Conservation (phyloP, 257 asterid species). For the Nicotiana attenuata region DNA sequence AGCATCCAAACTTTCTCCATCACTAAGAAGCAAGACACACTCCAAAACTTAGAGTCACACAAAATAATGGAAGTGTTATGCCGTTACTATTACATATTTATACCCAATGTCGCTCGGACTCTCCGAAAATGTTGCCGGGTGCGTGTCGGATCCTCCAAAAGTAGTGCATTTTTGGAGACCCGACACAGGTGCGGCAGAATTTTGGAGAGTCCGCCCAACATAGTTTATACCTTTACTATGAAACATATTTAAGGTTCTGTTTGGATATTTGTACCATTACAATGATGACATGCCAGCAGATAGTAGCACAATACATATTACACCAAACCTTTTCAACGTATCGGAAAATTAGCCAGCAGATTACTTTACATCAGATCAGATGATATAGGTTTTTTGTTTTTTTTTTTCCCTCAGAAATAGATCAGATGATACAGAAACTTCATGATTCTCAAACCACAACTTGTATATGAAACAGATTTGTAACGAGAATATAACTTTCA, state of each 20-base stretch:
- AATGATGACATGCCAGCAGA: neutral
- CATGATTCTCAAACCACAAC: neutral
- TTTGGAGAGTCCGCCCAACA: too few species aligned
- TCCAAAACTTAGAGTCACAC: slow-evolving; percentile 1
- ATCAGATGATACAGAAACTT: too few species aligned
- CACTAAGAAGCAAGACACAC: slow-evolving; percentile 41
- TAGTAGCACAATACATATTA: neutral
- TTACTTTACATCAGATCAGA: neutral
- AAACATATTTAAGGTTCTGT: neutral
- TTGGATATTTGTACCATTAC: neutral
- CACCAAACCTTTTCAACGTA: neutral
- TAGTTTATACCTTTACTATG: neutral
- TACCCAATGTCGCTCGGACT: too few species aligned
- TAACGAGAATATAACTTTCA: neutral
- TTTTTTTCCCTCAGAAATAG: too few species aligned
- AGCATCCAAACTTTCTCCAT: slow-evolving; percentile 73
- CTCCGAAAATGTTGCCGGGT: too few species aligned
- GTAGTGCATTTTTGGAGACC: too few species aligned
- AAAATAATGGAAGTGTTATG: neutral
- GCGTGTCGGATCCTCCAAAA: too few species aligned
- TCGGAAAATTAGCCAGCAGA: neutral
- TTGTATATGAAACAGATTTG: neutral
- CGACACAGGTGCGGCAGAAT: too few species aligned
- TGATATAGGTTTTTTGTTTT: neutral
- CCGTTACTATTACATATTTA: neutral